phyloP scores from a whole-genome alignment of 495 filamentous ascomycete genomes.

The Xylaria cubensis region DNA sequence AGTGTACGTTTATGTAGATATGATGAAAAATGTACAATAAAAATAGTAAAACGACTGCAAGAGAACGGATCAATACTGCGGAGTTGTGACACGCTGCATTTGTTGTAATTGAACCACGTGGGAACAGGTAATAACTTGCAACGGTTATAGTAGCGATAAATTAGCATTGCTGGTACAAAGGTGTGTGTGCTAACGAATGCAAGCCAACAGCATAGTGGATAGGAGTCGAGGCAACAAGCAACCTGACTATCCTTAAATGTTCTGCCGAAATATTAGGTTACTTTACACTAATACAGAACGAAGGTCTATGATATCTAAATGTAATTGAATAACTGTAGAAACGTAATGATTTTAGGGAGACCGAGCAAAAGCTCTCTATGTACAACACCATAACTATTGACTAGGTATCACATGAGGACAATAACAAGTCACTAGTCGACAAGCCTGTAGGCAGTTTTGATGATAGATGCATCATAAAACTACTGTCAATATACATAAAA shows the following conservation, averaged over 20 bases:
- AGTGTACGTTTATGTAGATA: conserved; percentile 30
- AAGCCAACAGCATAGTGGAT: too few species aligned
- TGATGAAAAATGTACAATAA: conserved; percentile 29
- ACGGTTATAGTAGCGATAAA: too few species aligned
- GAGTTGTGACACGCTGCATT: not conserved
- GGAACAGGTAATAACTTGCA: not conserved
- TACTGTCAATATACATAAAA: conserved; percentile 3
- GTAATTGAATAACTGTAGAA: not conserved
- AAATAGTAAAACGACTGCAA: conserved; percentile 13
- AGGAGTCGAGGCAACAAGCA: too few species aligned
- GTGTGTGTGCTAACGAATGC: too few species aligned
- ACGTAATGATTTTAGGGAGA: not conserved
- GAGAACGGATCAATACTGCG: not conserved
- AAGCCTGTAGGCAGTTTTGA: not conserved
- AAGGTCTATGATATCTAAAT: not conserved
- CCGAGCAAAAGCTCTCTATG: not conserved
- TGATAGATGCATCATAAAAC: not conserved
- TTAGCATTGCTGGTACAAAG: too few species aligned
- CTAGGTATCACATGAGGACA: not conserved
- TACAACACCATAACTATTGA: not conserved
- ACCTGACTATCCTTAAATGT: too few species aligned
- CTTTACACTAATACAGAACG: not conserved
- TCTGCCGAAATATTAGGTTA: too few species aligned
- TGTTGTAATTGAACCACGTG: not conserved
- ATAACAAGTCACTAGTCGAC: not conserved